These are phyloP conservation scores for Pyropia yezoensis DNA, from an alignment of 23 red algal genomes.

Conservation along the genomic window DNA sequence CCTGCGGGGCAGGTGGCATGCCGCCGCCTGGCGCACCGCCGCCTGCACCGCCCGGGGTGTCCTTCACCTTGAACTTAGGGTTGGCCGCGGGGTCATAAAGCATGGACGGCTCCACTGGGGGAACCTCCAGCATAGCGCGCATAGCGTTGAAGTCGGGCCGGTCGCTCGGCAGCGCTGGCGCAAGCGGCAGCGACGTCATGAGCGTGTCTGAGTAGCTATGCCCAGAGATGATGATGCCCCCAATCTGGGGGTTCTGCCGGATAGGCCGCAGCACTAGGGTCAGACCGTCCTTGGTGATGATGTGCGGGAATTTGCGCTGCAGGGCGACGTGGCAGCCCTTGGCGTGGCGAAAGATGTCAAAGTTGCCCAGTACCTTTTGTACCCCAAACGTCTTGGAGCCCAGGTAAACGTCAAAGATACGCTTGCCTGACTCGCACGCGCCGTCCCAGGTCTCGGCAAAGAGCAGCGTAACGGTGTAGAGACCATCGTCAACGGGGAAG, in stretches of 20 bases:
- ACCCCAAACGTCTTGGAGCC: slow-evolving; percentile 46
- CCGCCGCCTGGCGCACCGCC: no score
- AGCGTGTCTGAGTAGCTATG: slow-evolving; percentile 27
- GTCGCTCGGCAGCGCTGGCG: slow-evolving; percentile 6
- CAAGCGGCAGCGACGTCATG: slow-evolving; percentile 36
- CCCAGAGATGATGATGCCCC: slow-evolving; percentile 40
- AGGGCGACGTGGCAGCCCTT: slow-evolving; percentile 29
- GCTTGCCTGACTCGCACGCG: slow-evolving; percentile 31
- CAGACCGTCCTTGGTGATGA: slow-evolving; percentile 32
- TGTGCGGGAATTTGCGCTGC: slow-evolving; percentile 34
- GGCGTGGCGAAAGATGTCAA: slow-evolving; percentile 43
- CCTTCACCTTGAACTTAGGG: slow-evolving; percentile 32
- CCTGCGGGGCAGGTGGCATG: no score
- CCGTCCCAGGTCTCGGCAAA: slow-evolving; percentile 73
- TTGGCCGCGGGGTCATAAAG: slow-evolving; percentile 45
- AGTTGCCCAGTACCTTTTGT: slow-evolving; percentile 16
- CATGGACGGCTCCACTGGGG: slow-evolving; percentile 23
- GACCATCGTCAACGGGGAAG: slow-evolving; percentile 49
- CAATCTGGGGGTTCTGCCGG: slow-evolving; percentile 68
- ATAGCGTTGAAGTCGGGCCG: slow-evolving; percentile 19
- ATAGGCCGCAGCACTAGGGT: slow-evolving; percentile 50
- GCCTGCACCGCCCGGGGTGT: no score
- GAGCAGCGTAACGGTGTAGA: slow-evolving; percentile 45
- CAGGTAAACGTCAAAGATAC: slow-evolving; percentile 62
- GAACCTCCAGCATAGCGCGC: slow-evolving; percentile 8